These are phyloP conservation scores for Corymbia calophylla DNA, from an alignment of 441 rosid genomes.

Conservation along the genomic window DNA sequence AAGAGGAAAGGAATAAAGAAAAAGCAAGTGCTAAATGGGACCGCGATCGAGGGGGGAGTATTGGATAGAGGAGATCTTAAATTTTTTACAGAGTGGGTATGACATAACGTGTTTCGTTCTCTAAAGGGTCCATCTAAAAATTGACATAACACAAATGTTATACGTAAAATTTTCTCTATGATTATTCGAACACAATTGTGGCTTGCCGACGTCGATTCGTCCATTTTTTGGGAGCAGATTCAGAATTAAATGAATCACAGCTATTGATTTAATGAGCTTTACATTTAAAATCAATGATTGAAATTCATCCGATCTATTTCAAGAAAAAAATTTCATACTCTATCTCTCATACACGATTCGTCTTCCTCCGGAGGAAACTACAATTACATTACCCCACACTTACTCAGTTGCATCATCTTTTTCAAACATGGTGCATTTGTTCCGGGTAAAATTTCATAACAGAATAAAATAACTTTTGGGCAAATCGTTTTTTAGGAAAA, in stretches of 20 bases:
- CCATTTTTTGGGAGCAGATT: neutral
- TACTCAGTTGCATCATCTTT: neutral
- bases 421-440: rapidly evolving
- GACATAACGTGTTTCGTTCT: too few relatives aligned
- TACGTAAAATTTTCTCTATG: too few relatives aligned
- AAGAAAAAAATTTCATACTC: neutral
- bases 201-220: neutral
- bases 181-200: neutral
- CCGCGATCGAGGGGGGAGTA: too few relatives aligned
- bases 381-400: neutral
- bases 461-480: neutral
- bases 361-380: neutral
- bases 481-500: neutral
- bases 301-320: rapidly evolving
- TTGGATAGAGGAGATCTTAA: too few relatives aligned
- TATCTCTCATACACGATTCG: rapidly evolving
- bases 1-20: too few relatives aligned
- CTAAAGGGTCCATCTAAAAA: too few relatives aligned
- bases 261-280: neutral
- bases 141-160: too few relatives aligned
- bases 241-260: neutral
- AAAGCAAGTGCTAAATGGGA: too few relatives aligned
- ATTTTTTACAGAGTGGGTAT: too few relatives aligned
- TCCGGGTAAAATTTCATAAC: neutral
- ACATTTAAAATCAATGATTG: neutral